A percentile compares a stretch with the other conserved stretches of the same genome.
Evolutionary conservation across 2,329 filamentous ascomycete species (phyloP).

Genomic region (Aspergillus amoenus): DNA sequence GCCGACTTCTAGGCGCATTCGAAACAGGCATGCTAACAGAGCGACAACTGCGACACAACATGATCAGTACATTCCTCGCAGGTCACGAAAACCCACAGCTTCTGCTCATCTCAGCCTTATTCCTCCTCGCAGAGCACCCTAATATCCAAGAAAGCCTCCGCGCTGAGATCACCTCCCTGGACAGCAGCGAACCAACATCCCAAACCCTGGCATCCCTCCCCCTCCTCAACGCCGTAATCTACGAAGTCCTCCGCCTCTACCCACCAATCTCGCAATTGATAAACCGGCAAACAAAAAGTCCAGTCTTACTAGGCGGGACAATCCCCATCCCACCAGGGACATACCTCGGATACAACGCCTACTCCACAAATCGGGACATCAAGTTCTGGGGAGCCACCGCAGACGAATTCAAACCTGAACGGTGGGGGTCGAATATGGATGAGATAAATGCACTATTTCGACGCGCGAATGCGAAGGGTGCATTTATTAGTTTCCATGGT

Average conservation of each 20-base stretch:
- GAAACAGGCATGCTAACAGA: constrained; percentile 25
- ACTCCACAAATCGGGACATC: constrained; percentile 33
- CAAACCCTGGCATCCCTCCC: constrained; percentile 26
- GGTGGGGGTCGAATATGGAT: constrained; percentile 37
- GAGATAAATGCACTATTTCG: background rate
- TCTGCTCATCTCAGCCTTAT: constrained; percentile 31
- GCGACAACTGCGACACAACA: constrained; percentile 38
- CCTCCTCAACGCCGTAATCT: constrained; percentile 41
- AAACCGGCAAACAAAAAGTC: constrained; percentile 38
- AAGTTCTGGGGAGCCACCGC: constrained; percentile 34
- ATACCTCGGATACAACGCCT: constrained; percentile 38
- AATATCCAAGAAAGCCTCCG: background rate
- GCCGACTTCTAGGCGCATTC: background rate
- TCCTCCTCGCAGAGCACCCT: constrained; percentile 31
- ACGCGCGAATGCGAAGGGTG: background rate
- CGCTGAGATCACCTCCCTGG: background rate
- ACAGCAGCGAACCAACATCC: background rate
- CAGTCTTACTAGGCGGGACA: constrained; percentile 21
- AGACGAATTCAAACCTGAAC: constrained; percentile 39
- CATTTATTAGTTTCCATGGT: background rate
- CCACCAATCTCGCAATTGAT: constrained; percentile 49
- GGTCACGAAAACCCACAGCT: constrained; percentile 42
- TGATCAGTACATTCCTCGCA: constrained; percentile 37
- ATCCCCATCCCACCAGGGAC: constrained; percentile 33
- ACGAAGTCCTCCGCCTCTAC: constrained; percentile 46